Evolutionary conservation across 805 yeast genomes (phyloP).

Genomic region (Phaffomyces antillensis): DNA sequence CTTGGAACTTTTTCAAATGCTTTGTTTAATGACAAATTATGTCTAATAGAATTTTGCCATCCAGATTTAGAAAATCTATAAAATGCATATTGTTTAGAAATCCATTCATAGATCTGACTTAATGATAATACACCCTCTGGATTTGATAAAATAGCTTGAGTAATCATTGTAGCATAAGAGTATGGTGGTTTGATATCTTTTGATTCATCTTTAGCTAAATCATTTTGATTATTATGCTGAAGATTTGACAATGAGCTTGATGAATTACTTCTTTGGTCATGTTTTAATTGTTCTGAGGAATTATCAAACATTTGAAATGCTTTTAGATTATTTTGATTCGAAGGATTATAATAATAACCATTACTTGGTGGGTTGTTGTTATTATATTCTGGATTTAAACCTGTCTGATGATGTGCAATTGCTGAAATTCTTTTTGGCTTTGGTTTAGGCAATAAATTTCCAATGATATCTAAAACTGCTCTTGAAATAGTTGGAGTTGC

Average conservation of each 20-base stretch:
- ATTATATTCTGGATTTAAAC: background rate
- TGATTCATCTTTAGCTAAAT: slow-evolving; percentile 82
- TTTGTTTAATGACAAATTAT: slow-evolving; percentile 87
- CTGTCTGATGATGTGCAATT: slow-evolving; percentile 8
- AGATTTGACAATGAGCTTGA: slow-evolving; percentile 1
- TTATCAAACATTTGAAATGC: slow-evolving; percentile 51
- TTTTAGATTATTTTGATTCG: slow-evolving; percentile 23
- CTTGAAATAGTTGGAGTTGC: slow-evolving; percentile 61
- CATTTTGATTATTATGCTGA: slow-evolving; percentile 30
- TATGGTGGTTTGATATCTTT: slow-evolving; percentile 95
- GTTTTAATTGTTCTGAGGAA: slow-evolving; percentile 14
- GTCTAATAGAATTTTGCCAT: slow-evolving; percentile 98
- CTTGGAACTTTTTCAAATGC: slow-evolving; percentile 98
- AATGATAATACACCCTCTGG: slow-evolving; percentile 82
- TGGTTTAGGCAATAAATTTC: slow-evolving; percentile 27
- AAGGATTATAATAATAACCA: slow-evolving; percentile 7
- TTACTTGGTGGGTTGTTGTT: background rate
- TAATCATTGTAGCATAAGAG: slow-evolving; percentile 96
- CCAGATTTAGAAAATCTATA: slow-evolving; percentile 90
- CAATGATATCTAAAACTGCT: slow-evolving; percentile 26
- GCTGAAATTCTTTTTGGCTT: slow-evolving; percentile 14
- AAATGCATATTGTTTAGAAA: slow-evolving; percentile 79
- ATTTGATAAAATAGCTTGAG: slow-evolving; percentile 90
- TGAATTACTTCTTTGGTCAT: background rate
- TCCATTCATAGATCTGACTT: slow-evolving; percentile 90